Evolutionary conservation across 2,329 filamentous ascomycete species (phyloP).

Genomic region (Penicillium fuscoglaucum): DNA sequence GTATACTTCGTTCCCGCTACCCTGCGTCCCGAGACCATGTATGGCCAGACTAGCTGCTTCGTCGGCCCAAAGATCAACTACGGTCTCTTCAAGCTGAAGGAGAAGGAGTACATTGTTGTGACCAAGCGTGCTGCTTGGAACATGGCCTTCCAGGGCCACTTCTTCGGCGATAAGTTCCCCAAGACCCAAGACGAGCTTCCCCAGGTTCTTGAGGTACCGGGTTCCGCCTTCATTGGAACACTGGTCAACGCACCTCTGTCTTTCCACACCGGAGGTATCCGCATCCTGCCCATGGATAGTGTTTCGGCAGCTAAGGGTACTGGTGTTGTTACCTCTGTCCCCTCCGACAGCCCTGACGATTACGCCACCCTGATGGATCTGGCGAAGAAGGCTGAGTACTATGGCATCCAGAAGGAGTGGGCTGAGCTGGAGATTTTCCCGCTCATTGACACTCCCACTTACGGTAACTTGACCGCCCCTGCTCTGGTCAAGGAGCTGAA

Average conservation of each 20-base stretch:
- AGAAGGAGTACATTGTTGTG: constrained; percentile 79
- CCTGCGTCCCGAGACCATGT: constrained; percentile 96
- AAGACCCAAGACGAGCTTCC: constrained; percentile 69
- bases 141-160: constrained; percentile 92
- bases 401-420: constrained; percentile 96
- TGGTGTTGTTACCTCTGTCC: constrained; percentile 92
- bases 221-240: constrained; percentile 82
- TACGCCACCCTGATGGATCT: constrained; percentile 86
- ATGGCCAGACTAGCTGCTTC: constrained; percentile 94
- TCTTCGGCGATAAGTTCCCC: constrained; percentile 57
- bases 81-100: constrained; percentile 76
- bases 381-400: constrained; percentile 92
- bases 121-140: constrained; percentile 84
- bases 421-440: constrained; percentile 85
- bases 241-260: constrained; percentile 86
- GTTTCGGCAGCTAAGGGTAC: constrained; percentile 93
- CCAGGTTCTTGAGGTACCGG: constrained; percentile 71
- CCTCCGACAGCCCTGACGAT: constrained; percentile 93
- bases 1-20: constrained; percentile 92
- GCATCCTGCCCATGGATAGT: constrained; percentile 92
- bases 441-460: constrained; percentile 84
- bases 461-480: constrained; percentile 80
- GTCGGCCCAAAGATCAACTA: constrained; percentile 88
- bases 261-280: constrained; percentile 76
- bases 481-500: constrained; percentile 87